A percentile compares a stretch with the other conserved stretches of the same genome.
phyloP scores from a whole-genome alignment of 2,329 filamentous ascomycete species.

The Sporothrix protearum region DNA sequence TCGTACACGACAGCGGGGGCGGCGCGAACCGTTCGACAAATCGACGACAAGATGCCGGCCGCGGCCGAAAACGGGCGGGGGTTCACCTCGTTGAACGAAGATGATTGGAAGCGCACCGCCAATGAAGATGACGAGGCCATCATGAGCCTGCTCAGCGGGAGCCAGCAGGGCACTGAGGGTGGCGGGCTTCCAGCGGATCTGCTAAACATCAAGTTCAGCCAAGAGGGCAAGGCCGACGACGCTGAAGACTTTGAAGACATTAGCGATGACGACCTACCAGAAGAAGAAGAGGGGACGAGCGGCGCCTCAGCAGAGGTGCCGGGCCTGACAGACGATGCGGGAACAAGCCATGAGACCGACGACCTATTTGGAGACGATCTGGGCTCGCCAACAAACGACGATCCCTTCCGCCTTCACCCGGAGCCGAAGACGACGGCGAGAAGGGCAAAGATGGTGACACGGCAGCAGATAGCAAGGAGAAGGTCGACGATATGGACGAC shows the following conservation, averaged over 20 bases:
- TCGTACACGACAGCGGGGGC: neutral
- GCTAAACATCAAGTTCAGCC: constrained; percentile 49
- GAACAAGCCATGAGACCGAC: constrained; percentile 58
- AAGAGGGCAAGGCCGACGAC: constrained; percentile 81
- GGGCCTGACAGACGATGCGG: constrained; percentile 56
- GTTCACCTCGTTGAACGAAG: constrained; percentile 35
- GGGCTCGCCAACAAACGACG: constrained; percentile 43
- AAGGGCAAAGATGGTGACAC: neutral
- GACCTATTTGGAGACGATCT: constrained; percentile 65
- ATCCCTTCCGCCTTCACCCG: constrained; percentile 33
- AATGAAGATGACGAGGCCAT: constrained; percentile 50
- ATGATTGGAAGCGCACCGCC: constrained; percentile 44
- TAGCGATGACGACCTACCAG: constrained; percentile 87
- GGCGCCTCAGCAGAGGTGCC: constrained; percentile 47
- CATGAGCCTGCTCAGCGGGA: constrained; percentile 43
- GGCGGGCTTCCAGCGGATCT: constrained; percentile 41
- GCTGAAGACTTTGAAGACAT: constrained; percentile 87
- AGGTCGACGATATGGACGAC: constrained; percentile 12
- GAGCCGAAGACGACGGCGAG: constrained; percentile 38
- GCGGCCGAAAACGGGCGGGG: constrained; percentile 31
- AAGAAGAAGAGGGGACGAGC: constrained; percentile 59
- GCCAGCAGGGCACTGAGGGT: constrained; percentile 39
- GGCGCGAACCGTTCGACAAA: neutral
- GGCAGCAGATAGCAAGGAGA: neutral
- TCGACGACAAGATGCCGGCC: constrained; percentile 19